Percentiles rank a stretch among this genome's conserved stretches.
Conservation (phyloP, 331 rosid species). For the Acacia pycnantha region DNA sequence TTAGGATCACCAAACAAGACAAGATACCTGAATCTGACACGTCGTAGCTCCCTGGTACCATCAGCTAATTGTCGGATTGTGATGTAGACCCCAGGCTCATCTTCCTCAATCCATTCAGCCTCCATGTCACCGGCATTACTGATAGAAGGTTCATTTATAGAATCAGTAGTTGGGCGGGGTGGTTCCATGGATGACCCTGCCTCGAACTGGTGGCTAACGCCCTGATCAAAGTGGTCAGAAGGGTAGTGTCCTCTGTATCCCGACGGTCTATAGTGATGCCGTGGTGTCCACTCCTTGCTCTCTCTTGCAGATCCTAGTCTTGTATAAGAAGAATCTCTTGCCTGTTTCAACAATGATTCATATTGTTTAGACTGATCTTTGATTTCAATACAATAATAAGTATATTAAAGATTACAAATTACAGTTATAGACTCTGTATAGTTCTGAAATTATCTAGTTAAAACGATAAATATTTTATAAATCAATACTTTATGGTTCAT, state of each 20-base stretch:
- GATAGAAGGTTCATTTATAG: conserved; percentile 71
- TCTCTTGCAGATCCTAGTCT: conserved; percentile 51
- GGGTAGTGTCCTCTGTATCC: conserved; percentile 51
- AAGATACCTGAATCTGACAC: conserved; percentile 86
- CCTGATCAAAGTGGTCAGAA: conserved; percentile 47
- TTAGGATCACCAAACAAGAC: background rate
- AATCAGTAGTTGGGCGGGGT: conserved; percentile 73
- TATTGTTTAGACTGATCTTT: background rate
- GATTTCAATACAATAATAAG: too few relatives aligned
- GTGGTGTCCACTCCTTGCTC: conserved; percentile 57
- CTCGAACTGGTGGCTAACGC: conserved; percentile 40
- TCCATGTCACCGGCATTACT: conserved; percentile 80
- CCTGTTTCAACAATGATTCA: conserved; percentile 31
- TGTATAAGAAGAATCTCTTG: conserved; percentile 61
- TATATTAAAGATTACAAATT: too few relatives aligned
- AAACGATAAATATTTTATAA: background rate
- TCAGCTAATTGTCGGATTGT: conserved; percentile 77
- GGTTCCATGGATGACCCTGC: conserved; percentile 72
- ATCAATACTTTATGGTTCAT: background rate
- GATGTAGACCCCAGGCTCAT: conserved; percentile 84
- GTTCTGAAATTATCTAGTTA: background rate
- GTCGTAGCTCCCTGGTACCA: conserved; percentile 87
- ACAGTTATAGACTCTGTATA: background rate
- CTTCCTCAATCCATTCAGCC: conserved; percentile 86
- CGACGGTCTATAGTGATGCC: conserved; percentile 44